Base-by-base conservation (phyloP, 139 green algal genomes). In the Chlorella sp. region DNA sequence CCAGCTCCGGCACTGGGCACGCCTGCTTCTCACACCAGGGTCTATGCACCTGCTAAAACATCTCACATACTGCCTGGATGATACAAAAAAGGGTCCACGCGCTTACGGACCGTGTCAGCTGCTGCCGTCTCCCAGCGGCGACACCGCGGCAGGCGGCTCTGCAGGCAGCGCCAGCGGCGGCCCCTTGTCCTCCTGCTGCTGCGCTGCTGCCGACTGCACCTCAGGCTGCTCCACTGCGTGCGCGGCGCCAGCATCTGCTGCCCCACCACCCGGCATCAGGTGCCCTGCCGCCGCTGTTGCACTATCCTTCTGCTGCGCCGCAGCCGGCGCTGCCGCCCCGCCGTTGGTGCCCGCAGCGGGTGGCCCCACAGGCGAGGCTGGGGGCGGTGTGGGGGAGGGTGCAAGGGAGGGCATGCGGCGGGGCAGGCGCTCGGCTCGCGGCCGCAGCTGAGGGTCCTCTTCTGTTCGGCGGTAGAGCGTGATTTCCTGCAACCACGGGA, bases 401-500 rank as follows among this genome's bases (percentile, higher is more conserved):
- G 51, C 13, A 21, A 82, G 75, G 20, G 75, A 82, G 47, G 23
- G 7, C 75, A 82, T 82, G 57, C 75, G 75, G 57, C 75, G 75
- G 23, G 75, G 75, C 75, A 82, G 75, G 56, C 60, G 75, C 30
- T 38, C 26, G 3, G 34, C 56, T 60, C 15, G 51, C 51, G 51
- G 51, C 4, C 57, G 75, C 47, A 30, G 51, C 75, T 25, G 25
- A 16, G n/a, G 20, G 23, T 82, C 34, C 34, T 82, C 75, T 12
- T 71, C 41, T 28, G 70, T 47, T 39, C 55, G 36, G 13, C 97
- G 90, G 86, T 93, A 98, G 63, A 99, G 87, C 60, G 80, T 78
- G 47, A 98, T 97, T 83, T 98, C 96, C 82, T 91, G 81, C 68
- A 70, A n/a, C n/a, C n/a, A n/a, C n/a, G n/a, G n/a, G 47, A 7